A percentile compares a stretch with the other conserved stretches of the same genome.
Evolutionary conservation across 345 rosid genomes (phyloP).

Genomic region (Iberis pinnata): DNA sequence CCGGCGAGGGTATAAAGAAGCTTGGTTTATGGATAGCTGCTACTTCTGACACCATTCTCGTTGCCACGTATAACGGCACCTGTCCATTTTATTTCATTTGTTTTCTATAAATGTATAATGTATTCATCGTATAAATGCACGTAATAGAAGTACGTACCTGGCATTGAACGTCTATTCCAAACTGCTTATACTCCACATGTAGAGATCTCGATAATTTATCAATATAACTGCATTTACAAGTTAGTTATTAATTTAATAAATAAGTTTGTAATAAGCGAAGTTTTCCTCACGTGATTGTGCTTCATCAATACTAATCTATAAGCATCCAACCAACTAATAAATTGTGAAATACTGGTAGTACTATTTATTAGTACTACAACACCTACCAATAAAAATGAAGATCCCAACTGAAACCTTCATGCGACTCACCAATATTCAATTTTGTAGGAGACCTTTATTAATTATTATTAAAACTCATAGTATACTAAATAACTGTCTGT

Average conservation of each 20-base stretch:
- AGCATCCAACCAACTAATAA: not conserved
- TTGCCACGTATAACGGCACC: slow-evolving; percentile 80
- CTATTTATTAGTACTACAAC: too few relatives aligned
- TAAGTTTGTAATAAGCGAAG: too few relatives aligned
- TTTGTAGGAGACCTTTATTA: too few relatives aligned
- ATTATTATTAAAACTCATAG: too few relatives aligned
- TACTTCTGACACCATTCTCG: slow-evolving; percentile 57
- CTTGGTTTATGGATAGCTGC: slow-evolving; percentile 46
- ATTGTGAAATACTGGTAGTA: too few relatives aligned
- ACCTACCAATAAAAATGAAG: too few relatives aligned
- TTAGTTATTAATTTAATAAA: too few relatives aligned
- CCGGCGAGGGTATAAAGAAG: slow-evolving; percentile 50
- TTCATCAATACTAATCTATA: not conserved
- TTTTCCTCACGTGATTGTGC: too few relatives aligned
- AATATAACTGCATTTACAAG: slow-evolving; percentile 41
- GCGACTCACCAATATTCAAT: too few relatives aligned
- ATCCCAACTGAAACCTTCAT: too few relatives aligned
- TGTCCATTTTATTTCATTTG: slow-evolving; percentile 18
- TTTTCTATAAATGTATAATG: not conserved
- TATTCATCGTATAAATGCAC: not conserved
- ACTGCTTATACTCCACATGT: slow-evolving; percentile 57
- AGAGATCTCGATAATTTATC: slow-evolving; percentile 72
- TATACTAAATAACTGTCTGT: too few relatives aligned
- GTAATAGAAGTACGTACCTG: slow-evolving; percentile 46
- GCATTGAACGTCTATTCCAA: slow-evolving; percentile 73